These are phyloP conservation scores for Thelonectria rubi DNA, from an alignment of 2,329 filamentous ascomycete genomes.

Conservation along the genomic window DNA sequence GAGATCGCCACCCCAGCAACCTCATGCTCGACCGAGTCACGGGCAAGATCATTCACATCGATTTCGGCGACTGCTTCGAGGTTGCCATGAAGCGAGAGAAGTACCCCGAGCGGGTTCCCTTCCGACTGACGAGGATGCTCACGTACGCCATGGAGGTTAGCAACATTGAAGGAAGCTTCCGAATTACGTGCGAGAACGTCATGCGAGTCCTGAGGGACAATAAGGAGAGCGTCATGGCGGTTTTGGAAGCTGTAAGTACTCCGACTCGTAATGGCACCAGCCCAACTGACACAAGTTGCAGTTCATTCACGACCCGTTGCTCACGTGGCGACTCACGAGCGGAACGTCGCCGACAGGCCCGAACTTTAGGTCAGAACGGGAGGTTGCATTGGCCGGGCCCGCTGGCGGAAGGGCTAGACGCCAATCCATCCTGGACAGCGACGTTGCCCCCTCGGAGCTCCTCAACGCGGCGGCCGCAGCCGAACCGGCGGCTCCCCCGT, in stretches of 20 bases:
- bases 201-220: conserved; percentile 97
- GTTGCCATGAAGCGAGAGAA: conserved; percentile 99
- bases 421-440: conserved; percentile 73
- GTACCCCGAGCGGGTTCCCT: conserved; percentile 96
- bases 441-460: conserved; percentile 67
- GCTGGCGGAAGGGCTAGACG: conserved; percentile 65
- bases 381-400: conserved; percentile 60
- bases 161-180: conserved; percentile 98
- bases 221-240: conserved; percentile 98
- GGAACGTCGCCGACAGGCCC: conserved; percentile 70
- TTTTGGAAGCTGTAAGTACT: conserved; percentile 86
- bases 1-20: conserved; percentile 97
- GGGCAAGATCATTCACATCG: conserved; percentile 97
- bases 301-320: conserved; percentile 99
- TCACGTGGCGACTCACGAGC: conserved; percentile 90
- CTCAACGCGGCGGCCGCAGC: conserved; percentile 56
- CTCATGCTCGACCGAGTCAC: conserved; percentile 96
- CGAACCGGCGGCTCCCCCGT: conserved; percentile 57
- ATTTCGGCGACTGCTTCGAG: conserved; percentile 99
- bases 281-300: conserved; percentile 48
- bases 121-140: conserved; percentile 97
- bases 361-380: conserved; percentile 71
- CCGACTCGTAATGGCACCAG: too few relatives aligned
- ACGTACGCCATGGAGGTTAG: conserved; percentile 99
- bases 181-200: conserved; percentile 97